These are phyloP conservation scores for Malus hybrid DNA, from an alignment of 331 rosid species.

Conservation along the genomic window DNA sequence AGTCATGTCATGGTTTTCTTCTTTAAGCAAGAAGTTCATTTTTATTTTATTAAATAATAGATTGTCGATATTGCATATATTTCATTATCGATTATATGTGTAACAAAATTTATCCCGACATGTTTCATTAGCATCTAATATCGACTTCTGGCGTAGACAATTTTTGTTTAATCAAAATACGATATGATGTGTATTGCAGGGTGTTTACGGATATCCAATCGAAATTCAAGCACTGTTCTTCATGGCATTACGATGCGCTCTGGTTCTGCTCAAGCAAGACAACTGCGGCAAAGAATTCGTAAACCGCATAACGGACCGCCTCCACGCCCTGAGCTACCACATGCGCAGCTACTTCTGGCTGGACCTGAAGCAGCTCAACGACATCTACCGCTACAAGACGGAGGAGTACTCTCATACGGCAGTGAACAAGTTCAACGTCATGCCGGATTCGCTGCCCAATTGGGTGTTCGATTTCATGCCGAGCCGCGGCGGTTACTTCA, in stretches of 20 bases:
- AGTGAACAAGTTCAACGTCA: conserved; percentile 34
- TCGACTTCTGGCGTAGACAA: too few relatives aligned
- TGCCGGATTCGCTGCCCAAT: conserved; percentile 28
- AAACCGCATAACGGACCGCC: conserved; percentile 16
- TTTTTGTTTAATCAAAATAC: neutral
- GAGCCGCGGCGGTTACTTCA: conserved; percentile 27
- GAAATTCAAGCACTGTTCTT: conserved; percentile 36
- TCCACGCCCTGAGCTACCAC: conserved; percentile 31
- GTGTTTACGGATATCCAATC: conserved; percentile 30
- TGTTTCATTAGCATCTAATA: too few relatives aligned
- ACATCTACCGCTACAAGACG: conserved; percentile 31
- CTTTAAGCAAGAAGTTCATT: too few relatives aligned
- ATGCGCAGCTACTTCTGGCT: conserved; percentile 34
- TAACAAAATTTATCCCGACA: too few relatives aligned
- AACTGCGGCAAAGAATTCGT: conserved; percentile 16
- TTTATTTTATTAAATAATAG: too few relatives aligned
- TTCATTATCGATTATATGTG: too few relatives aligned
- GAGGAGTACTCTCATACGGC: conserved; percentile 38
- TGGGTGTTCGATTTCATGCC: conserved; percentile 38
- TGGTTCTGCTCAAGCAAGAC: conserved; percentile 23
- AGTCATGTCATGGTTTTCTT: too few relatives aligned
- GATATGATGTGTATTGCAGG: conserved; percentile 3
- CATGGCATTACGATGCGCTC: conserved; percentile 30
- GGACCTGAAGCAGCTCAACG: conserved; percentile 31
- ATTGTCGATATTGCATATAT: too few relatives aligned